phyloP scores from a whole-genome alignment of 1,284 basidiomycete genomes.

The Thelephora terrestris region DNA sequence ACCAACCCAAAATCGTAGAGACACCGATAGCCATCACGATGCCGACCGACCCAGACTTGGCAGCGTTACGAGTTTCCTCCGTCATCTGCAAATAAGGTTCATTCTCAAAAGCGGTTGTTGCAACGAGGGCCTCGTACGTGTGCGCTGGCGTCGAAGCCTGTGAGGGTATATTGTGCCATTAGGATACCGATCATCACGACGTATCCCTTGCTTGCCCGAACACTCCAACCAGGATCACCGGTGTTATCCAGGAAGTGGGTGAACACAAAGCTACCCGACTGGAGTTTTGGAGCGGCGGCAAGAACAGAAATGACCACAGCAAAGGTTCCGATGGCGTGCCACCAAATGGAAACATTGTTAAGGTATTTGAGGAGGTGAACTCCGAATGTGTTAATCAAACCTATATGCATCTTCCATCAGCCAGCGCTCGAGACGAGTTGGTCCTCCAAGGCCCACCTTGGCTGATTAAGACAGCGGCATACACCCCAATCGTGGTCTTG shows the following conservation, averaged over 20 bases:
- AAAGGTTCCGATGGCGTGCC: conserved; percentile 63
- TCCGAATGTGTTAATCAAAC: conserved; percentile 65
- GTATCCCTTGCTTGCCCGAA: conserved; percentile 57
- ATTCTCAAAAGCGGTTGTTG: background rate
- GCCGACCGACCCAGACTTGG: conserved; percentile 54
- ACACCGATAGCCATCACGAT: conserved; percentile 69
- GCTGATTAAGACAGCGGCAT: conserved; percentile 54
- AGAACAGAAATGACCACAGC: conserved; percentile 57
- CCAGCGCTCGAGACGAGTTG: background rate
- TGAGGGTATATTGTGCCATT: conserved; percentile 63
- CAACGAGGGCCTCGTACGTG: conserved; percentile 30
- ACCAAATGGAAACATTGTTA: conserved; percentile 64
- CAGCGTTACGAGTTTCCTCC: conserved; percentile 69
- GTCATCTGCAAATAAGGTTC: conserved; percentile 42
- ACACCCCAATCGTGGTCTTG: conserved; percentile 58
- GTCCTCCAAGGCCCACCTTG: conserved; percentile 31
- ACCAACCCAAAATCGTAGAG: conserved; percentile 64
- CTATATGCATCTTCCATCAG: conserved; percentile 10
- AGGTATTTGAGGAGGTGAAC: conserved; percentile 53
- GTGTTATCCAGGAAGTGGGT: conserved; percentile 61
- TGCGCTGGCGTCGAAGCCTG: conserved; percentile 65
- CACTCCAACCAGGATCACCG: conserved; percentile 52
- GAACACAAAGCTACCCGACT: conserved; percentile 61
- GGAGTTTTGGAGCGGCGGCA: conserved; percentile 58
- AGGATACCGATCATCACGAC: conserved; percentile 61